A percentile compares a stretch with the other conserved stretches of the same genome.
phyloP scores from a whole-genome alignment of 192 early-diverging fungal genomes.

The Spizellomyces punctatus region DNA sequence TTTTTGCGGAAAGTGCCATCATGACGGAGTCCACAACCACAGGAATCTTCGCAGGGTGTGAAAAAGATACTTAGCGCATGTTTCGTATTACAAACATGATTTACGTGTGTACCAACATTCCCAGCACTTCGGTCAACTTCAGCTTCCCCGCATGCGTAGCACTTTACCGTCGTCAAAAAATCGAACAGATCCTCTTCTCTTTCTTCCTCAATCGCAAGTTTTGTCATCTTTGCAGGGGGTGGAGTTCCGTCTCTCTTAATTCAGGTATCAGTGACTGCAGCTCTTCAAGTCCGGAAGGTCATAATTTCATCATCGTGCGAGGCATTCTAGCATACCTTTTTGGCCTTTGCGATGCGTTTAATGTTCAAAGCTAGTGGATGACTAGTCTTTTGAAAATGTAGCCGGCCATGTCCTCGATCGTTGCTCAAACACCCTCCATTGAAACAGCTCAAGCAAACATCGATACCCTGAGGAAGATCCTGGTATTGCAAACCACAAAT shows the following conservation, averaged over 20 bases:
- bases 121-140: constrained; percentile 59
- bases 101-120: constrained; percentile 44
- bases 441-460: constrained; percentile 94
- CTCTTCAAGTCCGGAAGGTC: background rate
- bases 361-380: constrained; percentile 89
- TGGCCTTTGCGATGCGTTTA: constrained; percentile 49
- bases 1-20: constrained; percentile 75
- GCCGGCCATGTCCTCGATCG: constrained; percentile 70
- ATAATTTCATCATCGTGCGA: background rate
- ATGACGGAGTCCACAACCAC: constrained; percentile 71
- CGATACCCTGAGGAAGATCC: constrained; percentile 77
- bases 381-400: constrained; percentile 70
- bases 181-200: constrained; percentile 75
- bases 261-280: constrained; percentile 3
- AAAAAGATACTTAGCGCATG: constrained; percentile 4
- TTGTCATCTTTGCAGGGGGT: constrained; percentile 90
- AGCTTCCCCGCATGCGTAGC: constrained; percentile 74
- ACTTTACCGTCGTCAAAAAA: constrained; percentile 71
- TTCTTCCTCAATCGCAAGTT: constrained; percentile 85
- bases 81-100: background rate
- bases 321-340: background rate
- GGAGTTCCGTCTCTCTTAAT: constrained; percentile 52
- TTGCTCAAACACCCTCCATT: constrained; percentile 80
- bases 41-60: constrained; percentile 50
- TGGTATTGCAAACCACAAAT: constrained; percentile 27